Conservation (phyloP, 1,284 basidiomycete genomes). For the Pseudozyma tsukubaensis region DNA sequence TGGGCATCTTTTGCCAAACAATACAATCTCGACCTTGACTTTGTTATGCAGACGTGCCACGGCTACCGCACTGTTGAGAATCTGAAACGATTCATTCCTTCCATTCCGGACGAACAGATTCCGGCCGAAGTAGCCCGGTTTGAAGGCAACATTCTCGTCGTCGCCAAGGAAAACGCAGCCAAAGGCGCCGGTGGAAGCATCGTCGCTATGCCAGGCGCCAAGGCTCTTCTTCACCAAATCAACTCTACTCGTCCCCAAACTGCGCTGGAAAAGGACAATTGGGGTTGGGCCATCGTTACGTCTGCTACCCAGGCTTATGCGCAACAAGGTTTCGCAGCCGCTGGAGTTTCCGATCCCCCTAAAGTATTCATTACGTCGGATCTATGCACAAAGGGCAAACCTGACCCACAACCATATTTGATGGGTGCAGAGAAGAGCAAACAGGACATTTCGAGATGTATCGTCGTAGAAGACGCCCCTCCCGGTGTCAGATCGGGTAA, state of each 20-base stretch:
- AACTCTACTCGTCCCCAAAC: constrained; percentile 33
- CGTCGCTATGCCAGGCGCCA: constrained; percentile 66
- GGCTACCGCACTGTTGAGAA: constrained; percentile 67
- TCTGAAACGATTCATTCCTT: constrained; percentile 60
- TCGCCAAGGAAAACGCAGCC: constrained; percentile 54
- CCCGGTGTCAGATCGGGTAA: constrained; percentile 63
- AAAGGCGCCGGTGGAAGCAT: constrained; percentile 55
- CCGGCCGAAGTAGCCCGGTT: constrained; percentile 57
- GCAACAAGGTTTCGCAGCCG: constrained; percentile 58
- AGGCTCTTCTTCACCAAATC: constrained; percentile 56
- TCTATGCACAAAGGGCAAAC: constrained; percentile 62
- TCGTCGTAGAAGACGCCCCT: constrained; percentile 68
- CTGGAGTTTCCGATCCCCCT: constrained; percentile 44
- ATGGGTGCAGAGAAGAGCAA: constrained; percentile 55
- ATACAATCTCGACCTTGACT: constrained; percentile 63
- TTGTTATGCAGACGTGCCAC: constrained; percentile 64
- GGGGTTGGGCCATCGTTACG: constrained; percentile 68
- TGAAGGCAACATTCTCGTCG: constrained; percentile 63
- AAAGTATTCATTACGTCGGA: constrained; percentile 64
- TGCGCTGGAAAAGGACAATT: constrained; percentile 19
- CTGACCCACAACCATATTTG: constrained; percentile 66
- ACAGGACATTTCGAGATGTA: constrained; percentile 54
- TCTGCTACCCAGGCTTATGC: constrained; percentile 67
- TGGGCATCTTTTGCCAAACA: constrained; percentile 62
- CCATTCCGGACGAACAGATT: constrained; percentile 53